Base-by-base conservation (phyloP, 768 basidiomycete genomes). In the Leccinum aurantiacum region DNA sequence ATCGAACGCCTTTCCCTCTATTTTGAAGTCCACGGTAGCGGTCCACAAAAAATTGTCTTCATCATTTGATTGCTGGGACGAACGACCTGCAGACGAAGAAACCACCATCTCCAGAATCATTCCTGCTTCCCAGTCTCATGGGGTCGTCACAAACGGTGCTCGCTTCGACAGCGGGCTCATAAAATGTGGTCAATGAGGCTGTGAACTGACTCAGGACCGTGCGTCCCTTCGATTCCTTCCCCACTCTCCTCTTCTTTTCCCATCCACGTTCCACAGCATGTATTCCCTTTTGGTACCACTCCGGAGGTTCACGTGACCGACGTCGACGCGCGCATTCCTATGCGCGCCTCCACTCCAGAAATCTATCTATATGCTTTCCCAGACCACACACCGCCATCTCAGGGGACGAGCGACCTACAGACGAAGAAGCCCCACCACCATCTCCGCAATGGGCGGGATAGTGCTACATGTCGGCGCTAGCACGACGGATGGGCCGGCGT, bases 301-400 rank as follows among this genome's bases (percentile, higher is more conserved):
- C 69, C 71, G 10, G 71, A 71, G 25, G 29, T 65, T 14, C 53
- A 64, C 14, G 60, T 61, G 13, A 33, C 59, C 3, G 69, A 72
- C n/a, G 50, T 14, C 3, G 61, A 65, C 38, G 25, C 46, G 9
- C 50, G 22, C n/a, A 41, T 60, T 15, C 68, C 65, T 1, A 94
- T 72, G 74, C 84, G 3, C 83, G 92, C 3, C 78, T 96, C 19
- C 94, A 97, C 69, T 95, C 94, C 0, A 85, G 94, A 51, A 98
- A 98, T 68, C 78, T 97, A 3, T 95, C 93, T 1, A 80, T 96
- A 15, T 96, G 88, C 80, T 97, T 97, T 67, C 95, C 95, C 15
- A 83, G 87, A 35, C 83, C 86, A 0, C 76, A 81, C 0, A 77
- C 81, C 10, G 78, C 85, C 14, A 91, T 91, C 48, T 79, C 84